Evolutionary conservation across 257 asterid species (phyloP).

Genomic region (Leonotis leonurus): DNA sequence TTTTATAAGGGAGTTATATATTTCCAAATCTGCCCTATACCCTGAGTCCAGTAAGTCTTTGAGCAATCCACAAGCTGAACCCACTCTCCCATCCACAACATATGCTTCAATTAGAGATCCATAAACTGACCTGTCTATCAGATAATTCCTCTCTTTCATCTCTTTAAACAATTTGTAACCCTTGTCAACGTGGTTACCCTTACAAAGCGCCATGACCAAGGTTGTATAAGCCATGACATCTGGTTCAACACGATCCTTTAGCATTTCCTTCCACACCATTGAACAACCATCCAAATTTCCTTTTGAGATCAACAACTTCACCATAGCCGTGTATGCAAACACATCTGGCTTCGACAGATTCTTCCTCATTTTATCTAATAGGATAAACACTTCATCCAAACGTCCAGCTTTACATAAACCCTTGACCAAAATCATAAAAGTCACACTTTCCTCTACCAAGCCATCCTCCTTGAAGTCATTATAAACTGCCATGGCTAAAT

Average conservation of each 20-base stretch:
- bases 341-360: slow-evolving; percentile 88
- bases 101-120: slow-evolving; percentile 78
- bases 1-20: slow-evolving; percentile 67
- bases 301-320: slow-evolving; percentile 59
- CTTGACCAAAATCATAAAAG: slow-evolving; percentile 80
- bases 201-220: slow-evolving; percentile 63
- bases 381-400: slow-evolving; percentile 53
- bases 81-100: slow-evolving; percentile 65
- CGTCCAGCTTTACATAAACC: slow-evolving; percentile 75
- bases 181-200: slow-evolving; percentile 38
- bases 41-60: slow-evolving; percentile 85
- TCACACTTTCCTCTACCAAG: slow-evolving; percentile 65
- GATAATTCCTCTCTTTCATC: slow-evolving; percentile 60
- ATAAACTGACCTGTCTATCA: slow-evolving; percentile 84
- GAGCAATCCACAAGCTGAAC: slow-evolving; percentile 73
- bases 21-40: slow-evolving; percentile 79
- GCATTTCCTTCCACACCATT: slow-evolving; percentile 82
- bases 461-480: slow-evolving; percentile 70
- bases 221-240: slow-evolving; percentile 92
- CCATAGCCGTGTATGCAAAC: slow-evolving; percentile 94
- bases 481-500: slow-evolving; percentile 77
- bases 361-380: slow-evolving; percentile 65
- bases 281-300: slow-evolving; percentile 75
- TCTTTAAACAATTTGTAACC: slow-evolving; percentile 74
- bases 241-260: slow-evolving; percentile 61